Evolutionary conservation across 140 eudicot genomes (phyloP), one percentile per base, ranked within the genome.

Genomic region (Anethum foeniculum): DNA sequence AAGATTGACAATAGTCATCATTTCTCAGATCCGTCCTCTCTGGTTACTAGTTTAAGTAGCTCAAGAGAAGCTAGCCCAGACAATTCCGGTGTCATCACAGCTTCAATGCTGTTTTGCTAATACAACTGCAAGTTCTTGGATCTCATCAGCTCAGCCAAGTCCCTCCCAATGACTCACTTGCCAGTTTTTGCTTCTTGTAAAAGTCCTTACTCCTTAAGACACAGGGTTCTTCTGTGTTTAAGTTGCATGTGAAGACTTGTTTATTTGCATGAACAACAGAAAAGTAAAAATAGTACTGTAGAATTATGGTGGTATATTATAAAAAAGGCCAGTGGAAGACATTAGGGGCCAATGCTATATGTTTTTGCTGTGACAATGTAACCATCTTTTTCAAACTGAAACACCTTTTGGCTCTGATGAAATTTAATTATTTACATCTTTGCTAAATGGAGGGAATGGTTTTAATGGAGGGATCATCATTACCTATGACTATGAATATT

Each of bases 41-140:
- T 88, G 80, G 87, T 86, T 18, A 88, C 96, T 2, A 93, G 94
- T 81, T 80, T 90, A 83, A 85, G 84, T 77, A 87, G 89, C 85
- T 87, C 96, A 0, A 87, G 96, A 79, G 94, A 93, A 68, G 91
- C 84, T 3, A 93, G 97, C 83, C 97, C 92, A 0, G 93, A 93
- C 18, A 85, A 79, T 79, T 71, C 80, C 18, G 89, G 80, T 46
- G 46, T 21, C 48, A 78, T 32, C 74, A 32, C 76, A n/a, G 79
- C 67, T 23, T 30, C 85, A 4, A 27, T 80, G 73, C 46, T 69
- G 30, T 77, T 83, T 3, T 19, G 74, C 83, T 8, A 83, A 82
- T 77, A 48, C 85, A 23, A 25, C 30, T 10, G 1, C 58, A 8
- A 74, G 58, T 44, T 74, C 39, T 43, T 43, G 38, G 10, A 74